These are phyloP conservation scores for Pyricularia sp. DNA, from an alignment of 2,329 filamentous ascomycete genomes.

Conservation along the genomic window DNA sequence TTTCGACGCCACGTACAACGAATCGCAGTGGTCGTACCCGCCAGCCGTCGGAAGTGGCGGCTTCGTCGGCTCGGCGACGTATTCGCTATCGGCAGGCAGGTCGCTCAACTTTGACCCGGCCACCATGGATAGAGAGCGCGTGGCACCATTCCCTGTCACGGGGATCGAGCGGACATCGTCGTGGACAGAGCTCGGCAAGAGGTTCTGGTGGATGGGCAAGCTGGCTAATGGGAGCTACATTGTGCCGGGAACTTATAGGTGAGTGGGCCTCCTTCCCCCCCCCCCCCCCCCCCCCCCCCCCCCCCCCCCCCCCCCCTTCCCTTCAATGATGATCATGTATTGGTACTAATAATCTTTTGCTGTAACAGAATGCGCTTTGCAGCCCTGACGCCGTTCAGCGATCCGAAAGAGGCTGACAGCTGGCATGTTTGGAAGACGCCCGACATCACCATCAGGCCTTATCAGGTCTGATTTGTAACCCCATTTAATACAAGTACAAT, in stretches of 20 bases:
- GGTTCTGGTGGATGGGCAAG: constrained; percentile 12
- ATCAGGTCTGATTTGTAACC: background rate
- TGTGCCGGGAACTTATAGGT: constrained; percentile 21
- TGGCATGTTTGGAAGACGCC: constrained; percentile 8
- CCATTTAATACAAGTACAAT: no score
- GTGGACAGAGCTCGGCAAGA: constrained; percentile 10
- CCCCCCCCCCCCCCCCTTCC: no score
- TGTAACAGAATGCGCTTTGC: constrained; percentile 9
- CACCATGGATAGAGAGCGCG: background rate
- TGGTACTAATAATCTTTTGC: background rate
- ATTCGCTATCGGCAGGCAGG: constrained; percentile 11
- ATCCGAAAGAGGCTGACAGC: constrained; percentile 6
- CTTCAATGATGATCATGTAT: no score
- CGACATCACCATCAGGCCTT: background rate
- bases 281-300: no score
- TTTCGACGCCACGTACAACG: constrained; percentile 13
- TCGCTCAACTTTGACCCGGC: background rate
- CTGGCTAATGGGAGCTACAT: constrained; percentile 19
- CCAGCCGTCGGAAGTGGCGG: constrained; percentile 12
- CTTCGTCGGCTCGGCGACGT: constrained; percentile 2
- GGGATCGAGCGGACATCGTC: constrained; percentile 12
- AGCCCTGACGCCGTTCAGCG: constrained; percentile 4
- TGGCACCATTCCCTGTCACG: constrained; percentile 10
- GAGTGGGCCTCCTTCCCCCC: background rate
- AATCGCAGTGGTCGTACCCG: constrained; percentile 16